Percentiles rank a stretch among this genome's conserved stretches.
Evolutionary conservation across 805 yeast genomes (phyloP).

Genomic region (Starmera amethionina): DNA sequence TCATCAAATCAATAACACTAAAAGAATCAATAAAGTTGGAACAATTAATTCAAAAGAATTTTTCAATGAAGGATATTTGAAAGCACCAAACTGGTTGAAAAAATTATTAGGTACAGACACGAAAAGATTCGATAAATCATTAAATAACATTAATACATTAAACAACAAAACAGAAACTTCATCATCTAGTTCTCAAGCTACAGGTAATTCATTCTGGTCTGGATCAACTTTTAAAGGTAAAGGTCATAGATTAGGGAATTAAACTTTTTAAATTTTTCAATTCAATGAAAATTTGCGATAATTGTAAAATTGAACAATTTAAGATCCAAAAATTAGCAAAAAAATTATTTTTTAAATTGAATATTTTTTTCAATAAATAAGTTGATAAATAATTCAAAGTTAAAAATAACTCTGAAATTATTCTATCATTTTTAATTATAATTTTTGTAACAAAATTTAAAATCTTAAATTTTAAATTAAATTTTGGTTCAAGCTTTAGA

Average conservation of each 20-base stretch:
- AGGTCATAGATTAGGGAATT: slow-evolving; percentile 28
- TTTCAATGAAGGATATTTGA: slow-evolving; percentile 38
- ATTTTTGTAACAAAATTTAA: no score
- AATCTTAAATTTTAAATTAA: no score
- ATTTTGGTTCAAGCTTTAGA: no score
- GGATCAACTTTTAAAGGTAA: slow-evolving; percentile 23
- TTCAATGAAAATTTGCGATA: slow-evolving; percentile 7
- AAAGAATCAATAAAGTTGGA: slow-evolving; percentile 20
- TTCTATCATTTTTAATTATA: no score
- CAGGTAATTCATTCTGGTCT: slow-evolving; percentile 1
- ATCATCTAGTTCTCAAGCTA: background rate
- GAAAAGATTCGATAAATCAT: slow-evolving; percentile 6
- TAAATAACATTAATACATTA: slow-evolving; percentile 1
- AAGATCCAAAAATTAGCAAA: background rate
- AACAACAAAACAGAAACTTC: background rate
- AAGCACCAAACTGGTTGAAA: slow-evolving; percentile 42
- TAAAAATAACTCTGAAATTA: no score
- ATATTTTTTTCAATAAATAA: no score
- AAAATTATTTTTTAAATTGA: no score
- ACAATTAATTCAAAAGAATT: slow-evolving; percentile 17
- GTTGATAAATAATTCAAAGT: no score
- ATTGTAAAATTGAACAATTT: background rate
- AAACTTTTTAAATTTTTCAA: slow-evolving; percentile 3
- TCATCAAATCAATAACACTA: slow-evolving; percentile 8
- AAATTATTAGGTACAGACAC: slow-evolving; percentile 15